Evolutionary conservation across 2,329 filamentous ascomycete species (phyloP), one percentile per base, ranked within the genome.

Genomic region (Hymenoscyphus repandus): DNA sequence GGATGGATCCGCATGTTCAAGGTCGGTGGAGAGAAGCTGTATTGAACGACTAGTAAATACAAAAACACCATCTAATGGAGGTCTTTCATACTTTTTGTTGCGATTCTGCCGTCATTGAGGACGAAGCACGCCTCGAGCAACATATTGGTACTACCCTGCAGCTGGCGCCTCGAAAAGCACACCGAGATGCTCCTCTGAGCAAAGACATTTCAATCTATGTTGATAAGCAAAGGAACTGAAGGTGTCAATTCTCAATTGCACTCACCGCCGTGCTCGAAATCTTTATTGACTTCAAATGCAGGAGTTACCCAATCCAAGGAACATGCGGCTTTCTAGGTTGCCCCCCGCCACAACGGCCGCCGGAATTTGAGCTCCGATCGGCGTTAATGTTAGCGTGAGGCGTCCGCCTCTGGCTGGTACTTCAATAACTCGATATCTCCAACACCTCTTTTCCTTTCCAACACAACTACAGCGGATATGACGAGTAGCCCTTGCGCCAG

Each of bases 1-100:
- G 45, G 83, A 76, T 40, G 92, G 89, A 69, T 97, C 93, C 58
- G 90, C 89, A 64, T 93, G 80, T 67, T 90, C 78, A 47, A 99
- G 79, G 66, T 86, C 77, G 50, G 87, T 79, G 42, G 87, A 81
- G 48, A 99, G 83, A 49, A 96, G 74, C 90, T 96, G 30, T 43
- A 49, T n/a, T n/a, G 20, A 45, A 15, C 27, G 38, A 51, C 17
- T 49, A 32, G 15, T 42, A 20, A 49, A 60, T 47, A 62, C 54
- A 27, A 49, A 49, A 38, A 32, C 15, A 30, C n/a, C 5, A 30
- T 32, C 13, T 20, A 13, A 5, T 1, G 20, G 6, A 38, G 13
- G 15, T 31, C 31, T 45, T 30, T n/a, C 44, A 33, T 55, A 84
- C 80, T 72, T 76, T 74, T 62, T 84, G 81, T 66, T 85, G 81